Percentiles rank a stretch among this genome's conserved stretches.
phyloP scores from a whole-genome alignment of 2,329 filamentous ascomycete species.

The Alternaria angustiovoidea region DNA sequence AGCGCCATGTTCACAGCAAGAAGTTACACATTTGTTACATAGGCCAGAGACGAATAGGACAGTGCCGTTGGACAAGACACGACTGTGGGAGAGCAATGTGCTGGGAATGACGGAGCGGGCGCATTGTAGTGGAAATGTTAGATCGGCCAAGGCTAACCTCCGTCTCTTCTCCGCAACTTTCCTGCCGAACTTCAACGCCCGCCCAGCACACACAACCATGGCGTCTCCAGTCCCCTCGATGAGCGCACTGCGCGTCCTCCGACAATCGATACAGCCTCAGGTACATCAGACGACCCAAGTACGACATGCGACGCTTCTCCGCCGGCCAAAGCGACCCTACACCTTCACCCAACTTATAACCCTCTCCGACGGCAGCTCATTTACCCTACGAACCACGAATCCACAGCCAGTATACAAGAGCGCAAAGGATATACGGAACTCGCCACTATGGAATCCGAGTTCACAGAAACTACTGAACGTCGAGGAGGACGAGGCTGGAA shows the following conservation, averaged over 20 bases:
- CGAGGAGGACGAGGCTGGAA: constrained; percentile 93
- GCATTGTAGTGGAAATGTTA: constrained; percentile 24
- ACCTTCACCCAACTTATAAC: constrained; percentile 97
- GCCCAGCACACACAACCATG: constrained; percentile 31
- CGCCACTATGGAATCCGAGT: constrained; percentile 87
- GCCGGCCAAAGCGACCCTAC: constrained; percentile 90
- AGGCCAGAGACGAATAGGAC: not conserved
- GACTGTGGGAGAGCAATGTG: constrained; percentile 1
- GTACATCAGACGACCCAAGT: constrained; percentile 59
- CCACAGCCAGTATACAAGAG: constrained; percentile 69
- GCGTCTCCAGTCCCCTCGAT: constrained; percentile 43
- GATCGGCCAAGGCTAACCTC: constrained; percentile 21
- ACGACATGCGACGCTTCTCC: constrained; percentile 84
- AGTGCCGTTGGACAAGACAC: not conserved
- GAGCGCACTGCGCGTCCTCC: constrained; percentile 43
- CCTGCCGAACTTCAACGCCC: constrained; percentile 14
- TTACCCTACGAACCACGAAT: constrained; percentile 78
- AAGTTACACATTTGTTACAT: not conserved
- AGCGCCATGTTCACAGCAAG: constrained; percentile 25
- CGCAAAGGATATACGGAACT: constrained; percentile 88
- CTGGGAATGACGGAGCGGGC: constrained; percentile 12
- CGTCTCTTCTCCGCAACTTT: constrained; percentile 36
- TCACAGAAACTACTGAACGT: constrained; percentile 83
- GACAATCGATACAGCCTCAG: constrained; percentile 34
- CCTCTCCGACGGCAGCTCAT: constrained; percentile 89